Evolutionary conservation across 2,329 filamentous ascomycete species (phyloP), one percentile per base, ranked within the genome.

Genomic region (Nakataea oryzae): DNA sequence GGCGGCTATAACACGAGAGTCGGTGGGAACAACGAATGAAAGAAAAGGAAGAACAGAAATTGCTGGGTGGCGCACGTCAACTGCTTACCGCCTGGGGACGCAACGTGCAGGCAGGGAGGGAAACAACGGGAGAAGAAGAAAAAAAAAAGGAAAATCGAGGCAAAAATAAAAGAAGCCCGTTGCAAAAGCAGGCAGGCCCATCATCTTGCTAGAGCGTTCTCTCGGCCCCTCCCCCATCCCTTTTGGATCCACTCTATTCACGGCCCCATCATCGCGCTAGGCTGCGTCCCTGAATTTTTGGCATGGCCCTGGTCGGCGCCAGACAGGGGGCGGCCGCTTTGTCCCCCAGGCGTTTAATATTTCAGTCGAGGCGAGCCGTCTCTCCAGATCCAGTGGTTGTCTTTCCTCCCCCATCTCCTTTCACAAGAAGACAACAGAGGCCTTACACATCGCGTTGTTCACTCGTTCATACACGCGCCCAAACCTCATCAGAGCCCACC

Each of bases 381-480:
- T 50, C 13, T n/a, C 41, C 41, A 50, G 8, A 6, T 50, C 13
- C 5, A 3, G 21, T 50, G 21, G 21, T 50, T 50, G 21, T n/a
- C 21, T 9, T 9, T 50, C 21, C 8, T 50, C 7, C 21, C 41
- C 21, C 41, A 50, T 50, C 41, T 50, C 41, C 41, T 50, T 50
- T 9, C 41, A 50, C 21, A 50, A 50, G 41, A 50, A n/a, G 24
- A 50, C 21, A 47, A 9, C n/a, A n/a, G 13, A n/a, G 41, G 41
- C 41, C 41, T 50, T 50, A 6, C 17, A 50, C 21, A 50, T 50
- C 21, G 41, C 41, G 21, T 17, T 50, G 58, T 60, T 60, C 58
- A 60, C 58, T 60, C 58, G 41, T 54, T 60, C 54, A 60, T 41
- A 60, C 58, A 24, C 58, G 27, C 58, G 58, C 26, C 41, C 28